Conservation (phyloP, 2,329 filamentous ascomycete species). For the Cytospora paraplurivora region DNA sequence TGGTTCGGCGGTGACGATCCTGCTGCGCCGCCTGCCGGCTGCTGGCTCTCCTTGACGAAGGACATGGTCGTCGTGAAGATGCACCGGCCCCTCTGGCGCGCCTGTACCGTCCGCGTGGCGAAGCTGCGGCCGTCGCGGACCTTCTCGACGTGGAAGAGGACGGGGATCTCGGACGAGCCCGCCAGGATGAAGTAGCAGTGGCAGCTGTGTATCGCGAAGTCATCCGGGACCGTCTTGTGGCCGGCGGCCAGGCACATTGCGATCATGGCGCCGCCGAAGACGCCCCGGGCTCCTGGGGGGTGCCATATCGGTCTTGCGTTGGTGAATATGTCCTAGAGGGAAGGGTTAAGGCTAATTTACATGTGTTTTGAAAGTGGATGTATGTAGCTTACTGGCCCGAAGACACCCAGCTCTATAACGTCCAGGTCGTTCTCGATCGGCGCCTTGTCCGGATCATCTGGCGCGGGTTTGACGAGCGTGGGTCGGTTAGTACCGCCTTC, state of each 20-base stretch:
- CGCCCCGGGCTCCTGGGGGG: conserved; percentile 85
- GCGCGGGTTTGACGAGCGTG: conserved; percentile 76
- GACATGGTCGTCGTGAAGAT: conserved; percentile 97
- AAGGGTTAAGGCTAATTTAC: background rate
- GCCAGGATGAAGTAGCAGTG: conserved; percentile 99
- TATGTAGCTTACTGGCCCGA: conserved; percentile 65
- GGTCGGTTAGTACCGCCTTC: conserved; percentile 32
- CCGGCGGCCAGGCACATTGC: conserved; percentile 88
- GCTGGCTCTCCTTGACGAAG: conserved; percentile 70
- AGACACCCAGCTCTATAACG: conserved; percentile 74
- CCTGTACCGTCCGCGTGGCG: conserved; percentile 93
- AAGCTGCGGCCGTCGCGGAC: conserved; percentile 90
- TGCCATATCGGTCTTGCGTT: conserved; percentile 93
- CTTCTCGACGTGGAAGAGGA: conserved; percentile 92
- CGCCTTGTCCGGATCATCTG: conserved; percentile 70
- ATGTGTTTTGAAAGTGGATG: background rate
- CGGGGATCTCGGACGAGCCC: conserved; percentile 79
- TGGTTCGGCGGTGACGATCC: conserved; percentile 9
- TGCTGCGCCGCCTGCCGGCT: conserved; percentile 34
- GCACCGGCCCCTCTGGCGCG: conserved; percentile 79
- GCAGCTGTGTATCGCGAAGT: conserved; percentile 91
- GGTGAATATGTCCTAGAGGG: conserved; percentile 71
- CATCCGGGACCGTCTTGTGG: conserved; percentile 77
- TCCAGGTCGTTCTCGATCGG: conserved; percentile 89
- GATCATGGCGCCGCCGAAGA: conserved; percentile 92